These are phyloP conservation scores for Gossypium ekmanianum DNA, from an alignment of 345 rosid genomes.

Conservation along the genomic window DNA sequence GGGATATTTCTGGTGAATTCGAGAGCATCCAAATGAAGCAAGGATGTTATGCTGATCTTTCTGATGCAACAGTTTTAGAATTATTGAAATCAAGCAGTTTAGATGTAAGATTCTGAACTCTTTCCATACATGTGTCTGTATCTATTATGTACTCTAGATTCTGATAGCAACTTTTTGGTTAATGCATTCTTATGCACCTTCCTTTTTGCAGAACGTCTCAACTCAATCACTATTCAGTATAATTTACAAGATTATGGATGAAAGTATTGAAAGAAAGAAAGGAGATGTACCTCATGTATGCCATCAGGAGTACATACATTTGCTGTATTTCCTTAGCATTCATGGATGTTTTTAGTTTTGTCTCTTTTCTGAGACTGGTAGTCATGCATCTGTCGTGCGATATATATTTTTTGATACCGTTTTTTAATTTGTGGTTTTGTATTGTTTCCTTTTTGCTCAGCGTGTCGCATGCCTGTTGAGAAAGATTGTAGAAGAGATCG, in stretches of 20 bases:
- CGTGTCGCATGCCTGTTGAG: constrained; percentile 56
- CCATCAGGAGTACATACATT: constrained; percentile 21
- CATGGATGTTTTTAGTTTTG: constrained; percentile 11
- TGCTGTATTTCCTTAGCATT: constrained; percentile 16
- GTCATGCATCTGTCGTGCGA: neutral
- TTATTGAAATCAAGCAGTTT: constrained; percentile 58
- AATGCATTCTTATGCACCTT: constrained; percentile 24
- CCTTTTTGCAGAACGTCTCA: constrained; percentile 59
- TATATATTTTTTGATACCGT: constrained; percentile 10
- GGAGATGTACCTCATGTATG: constrained; percentile 74
- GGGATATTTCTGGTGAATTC: constrained; percentile 41
- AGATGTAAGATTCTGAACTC: constrained; percentile 49
- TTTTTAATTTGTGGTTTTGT: constrained; percentile 8
- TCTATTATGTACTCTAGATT: neutral
- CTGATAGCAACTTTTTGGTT: constrained; percentile 5
- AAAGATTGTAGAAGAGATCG: constrained; percentile 60
- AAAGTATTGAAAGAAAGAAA: constrained; percentile 57
- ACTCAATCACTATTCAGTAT: constrained; percentile 63
- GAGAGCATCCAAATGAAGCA: constrained; percentile 43
- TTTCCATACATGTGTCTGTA: neutral
- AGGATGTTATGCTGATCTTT: constrained; percentile 47
- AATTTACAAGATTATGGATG: constrained; percentile 64
- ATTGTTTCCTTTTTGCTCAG: constrained; percentile 22
- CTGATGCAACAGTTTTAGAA: constrained; percentile 55
- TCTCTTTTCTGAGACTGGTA: neutral